Base-by-base conservation (phyloP, 2,329 filamentous ascomycete genomes). In the Penicillium brasilianum region DNA sequence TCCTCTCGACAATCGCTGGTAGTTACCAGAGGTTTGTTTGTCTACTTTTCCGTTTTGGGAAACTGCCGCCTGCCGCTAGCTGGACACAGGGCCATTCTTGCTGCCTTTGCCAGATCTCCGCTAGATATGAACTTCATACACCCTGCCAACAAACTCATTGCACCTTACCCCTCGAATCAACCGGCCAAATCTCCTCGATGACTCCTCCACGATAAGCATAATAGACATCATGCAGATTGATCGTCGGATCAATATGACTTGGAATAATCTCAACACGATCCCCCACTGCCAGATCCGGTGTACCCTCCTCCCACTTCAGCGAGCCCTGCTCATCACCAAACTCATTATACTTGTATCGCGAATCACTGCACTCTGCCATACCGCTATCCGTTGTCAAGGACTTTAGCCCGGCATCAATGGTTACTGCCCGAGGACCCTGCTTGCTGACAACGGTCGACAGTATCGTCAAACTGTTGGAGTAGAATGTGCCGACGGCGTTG, bases 241-340 rank as follows among this genome's bases (percentile, higher is more conserved):
- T 78, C 0, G 83, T 85, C 0, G 83, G 82, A 66, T 85, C 83
- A 58, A 85, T 85, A 67, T 85, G 83, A 65, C 82, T 84, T 0
- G 82, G 83, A 13, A 85, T 71, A 81, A 85, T 83, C 70, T 83
- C 80, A 11, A 84, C 76, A 4, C 79, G 71, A 68, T 83, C 81
- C 0, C 82, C 82, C 30, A 84, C 72, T 2, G 69, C 66, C 48
- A 84, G 67, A 2, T 66, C 72, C 1, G 74, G 74, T 11, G 65
- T 71, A 7, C 73, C 76, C n/a, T 80, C 76, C 3, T 77, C 76
- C 82, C 82, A 84, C 10, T 48, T 75, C 48, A 84, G 65, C 3
- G 77, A 78, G 1, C 82, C 82, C 55, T 84, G 82, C 70, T 84
- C 82, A 63, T 84, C 82, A 2, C 82, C 82, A 37, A 83, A 62